These are phyloP conservation scores for Teunomyces stri DNA, from an alignment of 805 yeast genomes.

Conservation along the genomic window DNA sequence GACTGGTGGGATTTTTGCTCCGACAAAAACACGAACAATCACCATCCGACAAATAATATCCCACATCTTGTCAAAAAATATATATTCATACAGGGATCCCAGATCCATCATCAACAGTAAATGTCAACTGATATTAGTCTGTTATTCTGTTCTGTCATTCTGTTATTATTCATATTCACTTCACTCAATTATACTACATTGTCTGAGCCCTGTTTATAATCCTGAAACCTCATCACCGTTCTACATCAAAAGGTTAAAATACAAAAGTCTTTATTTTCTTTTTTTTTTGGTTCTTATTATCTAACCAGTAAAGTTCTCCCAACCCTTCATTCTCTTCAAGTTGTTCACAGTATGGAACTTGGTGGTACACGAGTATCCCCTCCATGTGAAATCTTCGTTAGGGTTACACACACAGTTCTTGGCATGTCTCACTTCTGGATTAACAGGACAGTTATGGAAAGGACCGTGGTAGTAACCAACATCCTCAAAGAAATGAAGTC, in stretches of 20 bases:
- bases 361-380: constrained; percentile 67
- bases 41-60: too few species aligned
- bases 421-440: constrained; percentile 51
- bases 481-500: constrained; percentile 77
- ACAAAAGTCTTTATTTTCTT: not conserved
- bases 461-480: constrained; percentile 85
- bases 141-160: too few species aligned
- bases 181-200: not conserved
- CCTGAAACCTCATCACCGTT: not conserved
- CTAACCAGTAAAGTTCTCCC: constrained; percentile 60
- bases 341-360: constrained; percentile 57
- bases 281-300: too few species aligned
- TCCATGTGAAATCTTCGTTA: constrained; percentile 72
- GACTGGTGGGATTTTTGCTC: not conserved
- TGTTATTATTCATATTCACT: too few species aligned
- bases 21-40: not conserved
- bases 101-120: too few species aligned
- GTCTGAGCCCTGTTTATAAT: not conserved
- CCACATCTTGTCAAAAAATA: too few species aligned
- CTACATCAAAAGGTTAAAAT: too few species aligned
- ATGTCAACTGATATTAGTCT: too few species aligned
- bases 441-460: constrained; percentile 76
- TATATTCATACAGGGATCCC: too few species aligned
- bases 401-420: constrained; percentile 75
- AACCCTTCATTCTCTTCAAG: constrained; percentile 61